Evolutionary conservation across 2,329 filamentous ascomycete genomes (phyloP).

Genomic region (Aspergillus novoparasiticus): DNA sequence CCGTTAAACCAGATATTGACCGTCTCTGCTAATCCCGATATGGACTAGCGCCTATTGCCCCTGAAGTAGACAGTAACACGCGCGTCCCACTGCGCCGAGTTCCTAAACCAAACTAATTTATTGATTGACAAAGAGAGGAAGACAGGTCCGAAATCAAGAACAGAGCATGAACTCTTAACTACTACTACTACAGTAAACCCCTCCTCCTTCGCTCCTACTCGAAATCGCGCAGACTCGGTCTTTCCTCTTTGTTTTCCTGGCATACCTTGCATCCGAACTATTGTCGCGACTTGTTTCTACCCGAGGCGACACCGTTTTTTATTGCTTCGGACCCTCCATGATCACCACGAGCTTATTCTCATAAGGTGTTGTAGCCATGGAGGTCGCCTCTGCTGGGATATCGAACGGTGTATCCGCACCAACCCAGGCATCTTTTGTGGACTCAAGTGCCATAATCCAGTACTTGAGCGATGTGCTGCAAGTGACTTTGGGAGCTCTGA

Average conservation of each 20-base stretch:
- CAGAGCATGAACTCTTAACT: slow-evolving; percentile 4
- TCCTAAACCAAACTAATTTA: slow-evolving; percentile 4
- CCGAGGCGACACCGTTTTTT: slow-evolving; percentile 5
- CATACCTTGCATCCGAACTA: not conserved
- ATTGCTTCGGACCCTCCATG: slow-evolving; percentile 31
- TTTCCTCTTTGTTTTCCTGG: slow-evolving; percentile 3
- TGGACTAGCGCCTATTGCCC: slow-evolving; percentile 3
- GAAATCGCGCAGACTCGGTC: not conserved
- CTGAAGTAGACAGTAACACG: slow-evolving; percentile 13
- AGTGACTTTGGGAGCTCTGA: slow-evolving; percentile 73
- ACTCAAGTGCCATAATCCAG: slow-evolving; percentile 70
- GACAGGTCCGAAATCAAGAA: not conserved
- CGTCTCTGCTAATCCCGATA: not conserved
- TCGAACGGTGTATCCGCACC: slow-evolving; percentile 39
- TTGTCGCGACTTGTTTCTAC: slow-evolving; percentile 20
- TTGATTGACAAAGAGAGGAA: slow-evolving; percentile 3
- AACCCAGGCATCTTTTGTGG: slow-evolving; percentile 49
- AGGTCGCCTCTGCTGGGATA: slow-evolving; percentile 40
- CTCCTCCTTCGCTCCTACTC: not conserved
- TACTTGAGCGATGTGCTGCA: slow-evolving; percentile 71
- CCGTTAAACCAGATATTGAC: not conserved
- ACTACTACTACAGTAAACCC: not conserved
- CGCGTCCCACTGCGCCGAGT: slow-evolving; percentile 10
- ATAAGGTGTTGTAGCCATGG: slow-evolving; percentile 36
- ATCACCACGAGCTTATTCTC: slow-evolving; percentile 23